Evolutionary conservation across 352 stramenopile species (phyloP), one percentile per base, ranked within the genome.

Genomic region (Phytopythium vexans): DNA sequence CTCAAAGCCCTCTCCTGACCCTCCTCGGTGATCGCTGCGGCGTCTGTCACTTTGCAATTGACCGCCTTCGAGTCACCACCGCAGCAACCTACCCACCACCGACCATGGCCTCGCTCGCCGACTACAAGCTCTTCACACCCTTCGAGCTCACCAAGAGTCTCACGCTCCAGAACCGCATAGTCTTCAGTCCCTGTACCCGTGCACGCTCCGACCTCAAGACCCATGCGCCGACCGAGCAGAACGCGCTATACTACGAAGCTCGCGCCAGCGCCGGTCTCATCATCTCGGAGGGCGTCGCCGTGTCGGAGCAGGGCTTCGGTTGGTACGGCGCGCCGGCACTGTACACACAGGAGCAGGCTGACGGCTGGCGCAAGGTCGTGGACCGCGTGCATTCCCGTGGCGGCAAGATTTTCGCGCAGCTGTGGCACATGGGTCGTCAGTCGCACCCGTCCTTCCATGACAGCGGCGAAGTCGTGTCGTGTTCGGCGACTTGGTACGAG

Each of bases 401-500:
- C n/a, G n/a, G n/a, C n/a, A n/a, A n/a, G n/a, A n/a, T n/a, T n/a
- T n/a, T n/a, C n/a, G n/a, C n/a, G n/a, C n/a, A n/a, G n/a, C n/a
- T n/a, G n/a, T n/a, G n/a, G n/a, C n/a, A n/a, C n/a, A n/a, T n/a
- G n/a, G n/a, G n/a, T n/a, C n/a, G n/a, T n/a, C n/a, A n/a, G n/a
- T n/a, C n/a, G n/a, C n/a, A n/a, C n/a, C n/a, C n/a, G n/a, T n/a
- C n/a, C n/a, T n/a, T n/a, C n/a, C n/a, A n/a, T n/a, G n/a, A n/a
- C n/a, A n/a, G n/a, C n/a, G n/a, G 59, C 38, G 62, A 77, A 32
- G 67, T 87, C 15, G 68, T 74, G 4, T 70, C 81, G 36, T 73
- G 68, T 35, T 78, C 76, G 35, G 52, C 80, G n/a, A 82, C 72
- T 14, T 62, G 46, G 12, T 61, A 63, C 41, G 56, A 27, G 37